phyloP scores from a whole-genome alignment of 257 asterid genomes.

The Fraxinus pennsylvanica region DNA sequence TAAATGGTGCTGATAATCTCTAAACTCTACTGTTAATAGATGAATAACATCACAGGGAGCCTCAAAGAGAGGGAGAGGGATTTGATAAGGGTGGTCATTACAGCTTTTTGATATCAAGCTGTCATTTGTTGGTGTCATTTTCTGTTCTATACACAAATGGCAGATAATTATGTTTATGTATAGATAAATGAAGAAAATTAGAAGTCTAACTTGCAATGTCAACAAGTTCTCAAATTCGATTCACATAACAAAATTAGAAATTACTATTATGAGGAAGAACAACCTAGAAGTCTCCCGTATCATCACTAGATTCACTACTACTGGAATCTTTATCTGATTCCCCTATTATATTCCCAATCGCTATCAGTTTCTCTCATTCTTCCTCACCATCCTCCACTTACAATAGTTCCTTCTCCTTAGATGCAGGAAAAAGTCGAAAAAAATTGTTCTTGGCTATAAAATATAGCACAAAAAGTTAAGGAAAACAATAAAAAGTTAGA shows the following conservation, averaged over 20 bases:
- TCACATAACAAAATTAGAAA: background rate
- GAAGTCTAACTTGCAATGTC: background rate
- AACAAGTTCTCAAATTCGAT: background rate
- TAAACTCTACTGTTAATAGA: background rate
- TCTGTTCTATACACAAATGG: background rate
- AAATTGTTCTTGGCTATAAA: background rate
- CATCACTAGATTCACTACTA: background rate
- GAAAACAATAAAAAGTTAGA: background rate
- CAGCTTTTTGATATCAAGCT: background rate
- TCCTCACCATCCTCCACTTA: background rate
- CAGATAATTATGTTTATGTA: background rate
- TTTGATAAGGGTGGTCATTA: background rate
- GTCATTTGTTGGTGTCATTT: background rate
- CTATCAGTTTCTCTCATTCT: background rate
- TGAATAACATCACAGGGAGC: background rate
- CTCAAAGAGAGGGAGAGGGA: background rate
- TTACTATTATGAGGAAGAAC: background rate
- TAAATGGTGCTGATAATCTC: background rate
- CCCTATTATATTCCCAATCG: background rate
- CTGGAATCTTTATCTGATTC: background rate
- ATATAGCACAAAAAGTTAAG: background rate
- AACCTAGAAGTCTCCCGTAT: background rate
- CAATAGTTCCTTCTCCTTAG: background rate
- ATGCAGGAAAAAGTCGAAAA: background rate
- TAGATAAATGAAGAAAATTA: background rate